These are phyloP conservation scores for Fusarium fracticaudum DNA, from an alignment of 2,329 filamentous ascomycete genomes.

Conservation along the genomic window DNA sequence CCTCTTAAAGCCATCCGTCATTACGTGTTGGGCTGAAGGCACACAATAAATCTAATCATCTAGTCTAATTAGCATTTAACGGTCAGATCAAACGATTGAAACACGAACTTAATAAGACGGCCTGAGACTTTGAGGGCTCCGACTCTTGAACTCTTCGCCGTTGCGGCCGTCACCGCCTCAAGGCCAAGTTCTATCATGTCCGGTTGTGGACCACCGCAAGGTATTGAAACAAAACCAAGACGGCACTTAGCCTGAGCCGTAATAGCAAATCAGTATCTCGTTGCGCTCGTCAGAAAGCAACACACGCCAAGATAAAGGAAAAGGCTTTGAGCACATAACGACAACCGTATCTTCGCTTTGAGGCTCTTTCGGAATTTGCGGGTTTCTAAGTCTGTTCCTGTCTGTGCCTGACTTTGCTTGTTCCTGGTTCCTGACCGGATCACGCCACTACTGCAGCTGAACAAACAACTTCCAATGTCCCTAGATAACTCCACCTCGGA, in stretches of 20 bases:
- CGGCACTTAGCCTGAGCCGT: not conserved
- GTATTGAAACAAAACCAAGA: conserved; percentile 13
- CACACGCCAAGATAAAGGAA: not conserved
- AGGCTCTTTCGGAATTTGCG: conserved; percentile 14
- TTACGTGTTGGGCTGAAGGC: not conserved
- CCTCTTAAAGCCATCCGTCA: not conserved
- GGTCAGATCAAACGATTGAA: not conserved
- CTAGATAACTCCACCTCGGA: conserved; percentile 23
- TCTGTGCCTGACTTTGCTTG: conserved; percentile 23
- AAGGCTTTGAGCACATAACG: not conserved
- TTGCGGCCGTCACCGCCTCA: conserved; percentile 20
- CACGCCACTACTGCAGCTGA: conserved; percentile 28
- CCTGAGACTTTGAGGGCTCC: conserved; percentile 10
- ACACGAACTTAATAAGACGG: conserved; percentile 3
- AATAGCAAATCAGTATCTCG: not conserved
- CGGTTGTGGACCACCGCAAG: not conserved
- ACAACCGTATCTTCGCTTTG: not conserved
- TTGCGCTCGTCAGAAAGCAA: not conserved
- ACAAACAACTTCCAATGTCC: conserved; percentile 1
- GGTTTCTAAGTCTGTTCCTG: conserved; percentile 9
- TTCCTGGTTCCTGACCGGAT: conserved; percentile 38
- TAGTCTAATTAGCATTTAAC: not conserved
- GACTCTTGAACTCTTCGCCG: not conserved
- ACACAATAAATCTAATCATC: not conserved
- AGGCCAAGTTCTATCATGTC: conserved; percentile 1